Conservation (phyloP, 345 rosid genomes). For the Aquilaria yunnanensis region DNA sequence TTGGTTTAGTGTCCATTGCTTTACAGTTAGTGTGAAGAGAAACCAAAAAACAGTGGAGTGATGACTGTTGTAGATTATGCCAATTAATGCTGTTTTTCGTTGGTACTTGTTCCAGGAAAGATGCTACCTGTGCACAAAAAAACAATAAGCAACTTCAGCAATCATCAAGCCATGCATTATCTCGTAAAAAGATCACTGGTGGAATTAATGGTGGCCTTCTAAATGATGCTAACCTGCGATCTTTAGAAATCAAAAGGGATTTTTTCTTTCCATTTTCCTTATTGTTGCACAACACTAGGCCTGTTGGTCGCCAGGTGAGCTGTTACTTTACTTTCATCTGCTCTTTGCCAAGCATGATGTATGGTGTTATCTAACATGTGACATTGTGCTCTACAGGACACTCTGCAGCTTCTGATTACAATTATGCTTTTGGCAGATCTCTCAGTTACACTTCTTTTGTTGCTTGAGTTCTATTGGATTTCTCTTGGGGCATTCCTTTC, state of each 20-base stretch:
- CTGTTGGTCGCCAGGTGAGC: slow-evolving; percentile 85
- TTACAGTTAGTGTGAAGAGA: no score
- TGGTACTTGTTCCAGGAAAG: slow-evolving; percentile 39
- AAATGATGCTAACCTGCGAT: slow-evolving; percentile 62
- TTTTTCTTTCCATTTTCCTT: slow-evolving; percentile 73
- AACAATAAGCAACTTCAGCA: slow-evolving; percentile 50
- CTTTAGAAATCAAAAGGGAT: slow-evolving; percentile 69
- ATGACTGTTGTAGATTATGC: not conserved
- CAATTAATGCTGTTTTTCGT: not conserved
- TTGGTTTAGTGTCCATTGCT: no score
- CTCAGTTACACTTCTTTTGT: slow-evolving; percentile 70
- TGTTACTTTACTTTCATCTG: slow-evolving; percentile 7
- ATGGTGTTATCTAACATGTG: slow-evolving; percentile 3
- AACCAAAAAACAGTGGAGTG: no score
- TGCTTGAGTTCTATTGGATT: slow-evolving; percentile 92
- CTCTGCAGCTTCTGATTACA: slow-evolving; percentile 69
- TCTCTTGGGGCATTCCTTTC: slow-evolving; percentile 82
- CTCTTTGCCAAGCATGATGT: slow-evolving; percentile 1
- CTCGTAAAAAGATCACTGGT: slow-evolving; percentile 81
- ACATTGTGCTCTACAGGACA: slow-evolving; percentile 54
- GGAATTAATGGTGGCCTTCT: slow-evolving; percentile 89
- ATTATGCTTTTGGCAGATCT: slow-evolving; percentile 86
- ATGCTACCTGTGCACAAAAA: slow-evolving; percentile 33
- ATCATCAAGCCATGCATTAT: slow-evolving; percentile 54
- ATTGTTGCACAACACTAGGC: slow-evolving; percentile 75